These are phyloP conservation scores for Coemansia sp. DNA, from an alignment of 192 early-diverging fungal species.

Conservation along the genomic window DNA sequence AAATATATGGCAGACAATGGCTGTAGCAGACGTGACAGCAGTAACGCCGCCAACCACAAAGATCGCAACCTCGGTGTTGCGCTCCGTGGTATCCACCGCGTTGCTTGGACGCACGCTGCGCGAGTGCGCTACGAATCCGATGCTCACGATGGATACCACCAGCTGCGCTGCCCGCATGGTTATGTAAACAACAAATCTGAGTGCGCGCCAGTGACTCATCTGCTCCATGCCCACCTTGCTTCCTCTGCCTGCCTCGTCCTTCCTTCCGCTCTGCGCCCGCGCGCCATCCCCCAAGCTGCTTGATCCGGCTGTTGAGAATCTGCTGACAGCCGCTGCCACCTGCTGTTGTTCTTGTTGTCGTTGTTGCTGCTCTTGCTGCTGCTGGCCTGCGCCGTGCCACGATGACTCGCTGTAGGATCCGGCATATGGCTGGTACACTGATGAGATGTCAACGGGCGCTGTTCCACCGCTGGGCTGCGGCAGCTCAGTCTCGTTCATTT, in stretches of 20 bases:
- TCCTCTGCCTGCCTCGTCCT: background rate
- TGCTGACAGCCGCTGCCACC: background rate
- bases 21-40: constrained; percentile 21
- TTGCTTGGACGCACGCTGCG: constrained; percentile 22
- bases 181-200: constrained; percentile 33
- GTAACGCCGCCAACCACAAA: constrained; percentile 32
- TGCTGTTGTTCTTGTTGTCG: no score
- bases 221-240: constrained; percentile 26
- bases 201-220: constrained; percentile 30
- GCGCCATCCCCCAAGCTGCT: background rate
- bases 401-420: constrained; percentile 42
- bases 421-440: constrained; percentile 37
- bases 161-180: constrained; percentile 27
- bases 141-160: constrained; percentile 33
- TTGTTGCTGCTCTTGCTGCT: background rate
- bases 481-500: background rate
- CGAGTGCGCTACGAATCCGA: constrained; percentile 35
- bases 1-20: constrained; percentile 37
- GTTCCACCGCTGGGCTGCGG: background rate
- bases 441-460: constrained; percentile 25
- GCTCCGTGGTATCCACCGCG: constrained; percentile 13
- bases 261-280: background rate
- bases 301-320: background rate
- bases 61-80: constrained; percentile 32
- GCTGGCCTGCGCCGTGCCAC: background rate